phyloP scores from a whole-genome alignment of 768 basidiomycete genomes.

The Boletus tomentosulus region DNA sequence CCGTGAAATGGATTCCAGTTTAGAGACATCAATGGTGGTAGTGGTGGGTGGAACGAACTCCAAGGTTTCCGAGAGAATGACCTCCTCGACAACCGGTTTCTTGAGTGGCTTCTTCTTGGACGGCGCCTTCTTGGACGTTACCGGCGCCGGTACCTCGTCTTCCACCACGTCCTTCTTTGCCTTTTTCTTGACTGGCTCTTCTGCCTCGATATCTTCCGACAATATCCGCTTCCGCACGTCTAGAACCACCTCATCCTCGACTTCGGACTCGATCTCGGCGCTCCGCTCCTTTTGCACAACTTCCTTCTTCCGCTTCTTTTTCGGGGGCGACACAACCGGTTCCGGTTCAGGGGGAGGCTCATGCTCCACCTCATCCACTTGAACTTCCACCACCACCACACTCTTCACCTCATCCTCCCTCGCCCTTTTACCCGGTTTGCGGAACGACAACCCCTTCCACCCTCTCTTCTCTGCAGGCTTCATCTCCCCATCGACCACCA shows the following conservation, averaged over 20 bases:
- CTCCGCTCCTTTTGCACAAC: constrained; percentile 31
- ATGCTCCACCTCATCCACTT: constrained; percentile 25
- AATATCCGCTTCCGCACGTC: constrained; percentile 42
- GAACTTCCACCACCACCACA: constrained; percentile 22
- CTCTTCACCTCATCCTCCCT: constrained; percentile 32
- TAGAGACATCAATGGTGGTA: constrained; percentile 46
- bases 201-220: constrained; percentile 39
- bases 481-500: constrained; percentile 39
- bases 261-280: constrained; percentile 57
- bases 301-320: constrained; percentile 58
- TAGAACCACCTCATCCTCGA: constrained; percentile 41
- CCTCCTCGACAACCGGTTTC: constrained; percentile 39
- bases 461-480: constrained; percentile 44
- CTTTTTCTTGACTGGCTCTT: constrained; percentile 27
- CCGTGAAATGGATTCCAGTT: constrained; percentile 41
- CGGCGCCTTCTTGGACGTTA: constrained; percentile 16
- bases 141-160: constrained; percentile 32
- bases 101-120: constrained; percentile 35
- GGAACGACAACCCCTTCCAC: constrained; percentile 44
- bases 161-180: constrained; percentile 32
- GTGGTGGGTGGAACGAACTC: constrained; percentile 49
- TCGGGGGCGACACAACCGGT: constrained; percentile 41
- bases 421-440: constrained; percentile 39
- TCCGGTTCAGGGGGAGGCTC: constrained; percentile 34
- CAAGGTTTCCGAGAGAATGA: constrained; percentile 47